Conservation (phyloP, 2,329 filamentous ascomycete species). For the Akanthomyces dipterigenus region DNA sequence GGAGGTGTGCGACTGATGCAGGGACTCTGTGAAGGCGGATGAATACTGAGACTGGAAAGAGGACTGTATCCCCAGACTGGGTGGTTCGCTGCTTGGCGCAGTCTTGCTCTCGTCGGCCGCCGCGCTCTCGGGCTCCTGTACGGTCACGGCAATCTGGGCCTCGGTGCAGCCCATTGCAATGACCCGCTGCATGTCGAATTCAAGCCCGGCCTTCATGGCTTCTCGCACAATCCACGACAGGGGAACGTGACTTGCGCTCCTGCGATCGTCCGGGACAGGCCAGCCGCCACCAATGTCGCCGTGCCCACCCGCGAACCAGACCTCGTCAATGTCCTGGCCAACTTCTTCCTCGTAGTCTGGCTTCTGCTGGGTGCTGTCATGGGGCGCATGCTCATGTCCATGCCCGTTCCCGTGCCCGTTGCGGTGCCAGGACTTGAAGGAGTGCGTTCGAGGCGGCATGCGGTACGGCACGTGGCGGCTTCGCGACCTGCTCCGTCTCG, state of each 20-base stretch:
- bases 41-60: constrained; percentile 33
- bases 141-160: not conserved
- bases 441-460: constrained; percentile 24
- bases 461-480: constrained; percentile 35
- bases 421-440: not conserved
- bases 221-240: constrained; percentile 64
- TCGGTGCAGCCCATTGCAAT: constrained; percentile 57
- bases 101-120: not conserved
- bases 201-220: constrained; percentile 56
- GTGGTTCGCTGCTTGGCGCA: not conserved
- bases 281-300: constrained; percentile 75
- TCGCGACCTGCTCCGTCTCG: not conserved
- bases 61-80: not conserved
- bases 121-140: not conserved
- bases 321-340: constrained; percentile 68
- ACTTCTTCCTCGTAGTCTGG: constrained; percentile 23
- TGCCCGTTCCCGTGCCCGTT: too few relatives aligned
- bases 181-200: constrained; percentile 63
- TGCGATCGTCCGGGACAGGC: constrained; percentile 49
- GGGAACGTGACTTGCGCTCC: constrained; percentile 61
- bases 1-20: constrained; percentile 41
- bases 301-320: constrained; percentile 76
- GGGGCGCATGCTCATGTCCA: not conserved
- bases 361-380: constrained; percentile 14
- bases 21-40: constrained; percentile 26